These are phyloP conservation scores for Austropuccinia psidii DNA, from an alignment of 1,284 basidiomycete species.

Conservation along the genomic window DNA sequence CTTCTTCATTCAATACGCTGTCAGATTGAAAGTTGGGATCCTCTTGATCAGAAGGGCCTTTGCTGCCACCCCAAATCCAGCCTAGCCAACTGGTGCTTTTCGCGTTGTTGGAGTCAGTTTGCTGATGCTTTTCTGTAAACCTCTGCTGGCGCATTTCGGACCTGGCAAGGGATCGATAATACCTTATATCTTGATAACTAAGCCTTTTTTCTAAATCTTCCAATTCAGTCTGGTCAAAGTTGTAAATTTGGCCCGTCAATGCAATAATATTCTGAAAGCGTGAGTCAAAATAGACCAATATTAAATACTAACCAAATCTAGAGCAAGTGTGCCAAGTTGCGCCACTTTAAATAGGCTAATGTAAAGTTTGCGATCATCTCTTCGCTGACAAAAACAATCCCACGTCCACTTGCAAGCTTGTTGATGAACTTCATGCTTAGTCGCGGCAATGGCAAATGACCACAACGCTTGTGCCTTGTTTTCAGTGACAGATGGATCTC, in stretches of 20 bases:
- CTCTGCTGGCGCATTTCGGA: conserved; percentile 80
- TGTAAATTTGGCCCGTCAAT: too few species aligned
- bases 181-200: conserved; percentile 90
- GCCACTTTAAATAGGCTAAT: conserved; percentile 69
- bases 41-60: conserved; percentile 44
- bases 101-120: conserved; percentile 51
- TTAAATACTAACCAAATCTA: too few species aligned
- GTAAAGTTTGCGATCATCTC: conserved; percentile 76
- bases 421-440: conserved; percentile 78
- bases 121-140: conserved; percentile 52
- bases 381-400: conserved; percentile 77
- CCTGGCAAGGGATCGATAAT: conserved; percentile 92
- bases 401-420: conserved; percentile 81
- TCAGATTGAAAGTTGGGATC: conserved; percentile 52
- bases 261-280: too few species aligned
- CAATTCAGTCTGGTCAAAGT: conserved; percentile 55
- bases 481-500: conserved; percentile 56
- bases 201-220: conserved; percentile 71
- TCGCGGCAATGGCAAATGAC: conserved; percentile 72
- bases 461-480: conserved; percentile 68
- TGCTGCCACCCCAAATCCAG: conserved; percentile 69
- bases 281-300: too few species aligned
- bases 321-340: conserved; percentile 3
- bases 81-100: conserved; percentile 60
- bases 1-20: conserved; percentile 76